Base-by-base conservation (phyloP, 805 yeast genomes). In the Starmerella stigmatis region DNA sequence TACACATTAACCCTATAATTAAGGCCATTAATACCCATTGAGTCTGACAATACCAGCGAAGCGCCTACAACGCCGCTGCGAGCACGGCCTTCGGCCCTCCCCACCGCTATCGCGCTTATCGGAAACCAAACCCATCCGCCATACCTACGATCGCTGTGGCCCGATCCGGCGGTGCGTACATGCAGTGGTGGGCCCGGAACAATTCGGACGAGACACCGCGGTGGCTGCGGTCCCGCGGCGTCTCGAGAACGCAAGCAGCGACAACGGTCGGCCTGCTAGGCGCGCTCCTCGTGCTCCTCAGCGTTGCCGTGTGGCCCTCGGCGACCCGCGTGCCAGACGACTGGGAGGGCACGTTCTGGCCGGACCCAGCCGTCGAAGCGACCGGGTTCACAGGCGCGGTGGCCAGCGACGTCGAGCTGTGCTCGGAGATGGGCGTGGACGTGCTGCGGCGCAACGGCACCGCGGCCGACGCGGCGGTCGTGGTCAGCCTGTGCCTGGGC, bases 391-490 rank as follows among this genome's bases (percentile, higher is more conserved):
- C 68, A 15, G 86, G 79, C 7, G 83, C 82, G 58, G 85, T 81
- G 9, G 75, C 84, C 2, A 69, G 77, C 31, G 92, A 82, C 57
- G 73, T 75, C 2, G 76, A 75, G 9, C 47, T 63, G 13, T 81
- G 92, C 58, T 79, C 88, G 1, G 56, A 67, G 15, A 59, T 81
- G 69, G 92, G 86, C 7, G 69, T 69, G 5, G 64, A 69, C 5
- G 74, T 82, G 15, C 61, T 81, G 25, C 56, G 62, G 43, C 52
- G 56, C 19, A 68, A 70, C 7, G 94, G 96, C 0, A 79, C 76
- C 56, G 96, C 96, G 2, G 96, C 94, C 0, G 98, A 89, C 60
- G 94, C 96, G 0, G 84, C 94, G 0, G 80, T 89, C 2, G 81
- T 94, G 0, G 82, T 84, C 11, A 85, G 94, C 0, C 68, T 89